These are phyloP conservation scores for Yamadazyma sp. DNA, from an alignment of 1,139 yeast genomes.

Conservation along the genomic window DNA sequence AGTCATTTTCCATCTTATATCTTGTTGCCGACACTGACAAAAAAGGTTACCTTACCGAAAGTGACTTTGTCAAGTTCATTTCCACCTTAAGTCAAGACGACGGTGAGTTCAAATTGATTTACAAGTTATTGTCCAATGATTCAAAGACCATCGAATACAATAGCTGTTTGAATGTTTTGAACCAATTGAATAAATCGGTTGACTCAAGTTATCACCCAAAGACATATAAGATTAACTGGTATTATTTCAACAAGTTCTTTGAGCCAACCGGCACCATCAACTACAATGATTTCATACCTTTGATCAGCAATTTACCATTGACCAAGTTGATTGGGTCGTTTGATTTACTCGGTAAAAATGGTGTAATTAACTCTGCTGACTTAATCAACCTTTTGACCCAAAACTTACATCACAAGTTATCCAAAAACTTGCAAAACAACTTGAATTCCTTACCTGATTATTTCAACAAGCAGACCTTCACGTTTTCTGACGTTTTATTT, in stretches of 20 bases:
- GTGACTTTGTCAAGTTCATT: conserved; percentile 62
- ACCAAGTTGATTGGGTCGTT: conserved; percentile 49
- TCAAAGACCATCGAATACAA: conserved; percentile 29
- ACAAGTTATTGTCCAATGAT: conserved; percentile 25
- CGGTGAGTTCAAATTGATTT: conserved; percentile 58
- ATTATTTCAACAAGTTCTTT: conserved; percentile 42
- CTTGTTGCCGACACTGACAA: conserved; percentile 61
- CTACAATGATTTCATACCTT: conserved; percentile 41
- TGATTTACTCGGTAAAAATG: conserved; percentile 39
- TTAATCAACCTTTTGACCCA: conserved; percentile 35
- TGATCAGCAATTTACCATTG: conserved; percentile 45
- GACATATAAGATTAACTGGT: conserved; percentile 45
- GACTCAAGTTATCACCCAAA: conserved; percentile 46
- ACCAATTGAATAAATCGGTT: conserved; percentile 39
- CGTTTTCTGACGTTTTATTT: conserved; percentile 45
- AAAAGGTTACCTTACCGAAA: conserved; percentile 60
- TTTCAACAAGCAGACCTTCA: conserved; percentile 34
- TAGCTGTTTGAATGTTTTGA: conserved; percentile 40
- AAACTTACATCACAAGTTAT: conserved; percentile 45
- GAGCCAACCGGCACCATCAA: conserved; percentile 41
- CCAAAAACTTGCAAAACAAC: conserved; percentile 37
- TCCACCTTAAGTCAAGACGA: conserved; percentile 54
- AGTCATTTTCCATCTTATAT: conserved; percentile 51
- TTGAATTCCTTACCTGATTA: conserved; percentile 38
- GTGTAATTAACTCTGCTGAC: conserved; percentile 32